phyloP scores from a whole-genome alignment of 2,329 filamentous ascomycete genomes.

The Talaromyces sp. region DNA sequence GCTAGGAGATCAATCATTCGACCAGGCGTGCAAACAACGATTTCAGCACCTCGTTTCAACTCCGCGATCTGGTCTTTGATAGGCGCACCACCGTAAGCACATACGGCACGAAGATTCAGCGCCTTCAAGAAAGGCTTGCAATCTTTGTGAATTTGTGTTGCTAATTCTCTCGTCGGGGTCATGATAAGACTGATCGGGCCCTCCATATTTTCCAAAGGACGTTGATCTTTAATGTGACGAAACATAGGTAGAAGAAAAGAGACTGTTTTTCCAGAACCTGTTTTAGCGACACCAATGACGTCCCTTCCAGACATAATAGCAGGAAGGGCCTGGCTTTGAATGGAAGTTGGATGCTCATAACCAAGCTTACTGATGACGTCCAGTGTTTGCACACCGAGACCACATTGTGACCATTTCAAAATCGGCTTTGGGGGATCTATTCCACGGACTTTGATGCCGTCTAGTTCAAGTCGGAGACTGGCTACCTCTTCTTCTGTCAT shows the following conservation, averaged over 20 bases:
- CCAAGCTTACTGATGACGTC: slow-evolving; percentile 79
- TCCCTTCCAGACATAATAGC: slow-evolving; percentile 95
- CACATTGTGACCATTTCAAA: slow-evolving; percentile 94
- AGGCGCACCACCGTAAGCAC: slow-evolving; percentile 89
- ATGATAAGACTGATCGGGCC: slow-evolving; percentile 87
- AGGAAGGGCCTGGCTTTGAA: slow-evolving; percentile 92
- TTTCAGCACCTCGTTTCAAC: slow-evolving; percentile 89
- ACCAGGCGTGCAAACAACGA: slow-evolving; percentile 91
- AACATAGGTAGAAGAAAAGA: slow-evolving; percentile 97
- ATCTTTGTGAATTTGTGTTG: slow-evolving; percentile 89
- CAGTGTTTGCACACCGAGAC: slow-evolving; percentile 79
- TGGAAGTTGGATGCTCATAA: slow-evolving; percentile 86
- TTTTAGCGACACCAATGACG: slow-evolving; percentile 95
- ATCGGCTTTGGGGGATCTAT: slow-evolving; percentile 89
- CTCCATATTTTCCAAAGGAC: slow-evolving; percentile 75
- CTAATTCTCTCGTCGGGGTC: slow-evolving; percentile 90
- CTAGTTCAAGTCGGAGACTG: slow-evolving; percentile 79
- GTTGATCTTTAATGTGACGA: slow-evolving; percentile 92
- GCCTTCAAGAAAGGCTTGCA: slow-evolving; percentile 92
- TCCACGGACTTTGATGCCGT: slow-evolving; percentile 91
- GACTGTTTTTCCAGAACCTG: slow-evolving; percentile 94
- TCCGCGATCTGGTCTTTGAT: slow-evolving; percentile 98
- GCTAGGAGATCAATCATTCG: slow-evolving; percentile 93
- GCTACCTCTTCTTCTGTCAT: slow-evolving; percentile 83
- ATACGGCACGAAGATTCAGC: slow-evolving; percentile 79